phyloP scores from a whole-genome alignment of 805 yeast genomes.

The Debaryomyces maramus region DNA sequence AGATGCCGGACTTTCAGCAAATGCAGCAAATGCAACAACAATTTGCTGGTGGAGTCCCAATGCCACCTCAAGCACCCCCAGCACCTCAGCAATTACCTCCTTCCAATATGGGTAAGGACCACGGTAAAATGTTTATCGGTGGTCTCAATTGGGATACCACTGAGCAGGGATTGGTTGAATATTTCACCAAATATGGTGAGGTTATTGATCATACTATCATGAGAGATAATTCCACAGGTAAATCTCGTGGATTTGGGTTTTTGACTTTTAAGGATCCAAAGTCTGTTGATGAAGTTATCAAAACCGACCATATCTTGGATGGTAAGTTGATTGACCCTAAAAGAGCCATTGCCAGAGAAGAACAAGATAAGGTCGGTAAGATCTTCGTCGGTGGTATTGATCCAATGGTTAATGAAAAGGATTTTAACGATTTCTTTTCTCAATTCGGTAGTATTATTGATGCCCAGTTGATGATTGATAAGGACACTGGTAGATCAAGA shows the following conservation, averaged over 20 bases:
- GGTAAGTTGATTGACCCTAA: conserved; percentile 97
- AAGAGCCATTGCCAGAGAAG: conserved; percentile 95
- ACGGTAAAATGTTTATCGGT: conserved; percentile 92
- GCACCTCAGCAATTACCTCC: conserved; percentile 18
- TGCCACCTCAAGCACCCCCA: conserved; percentile 14
- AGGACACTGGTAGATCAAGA: conserved; percentile 94
- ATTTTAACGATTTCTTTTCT: conserved; percentile 81
- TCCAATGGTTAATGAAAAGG: conserved; percentile 87
- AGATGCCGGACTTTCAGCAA: conserved; percentile 7
- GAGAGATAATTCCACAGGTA: conserved; percentile 85
- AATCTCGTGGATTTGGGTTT: conserved; percentile 94
- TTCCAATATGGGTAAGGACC: conserved; percentile 51
- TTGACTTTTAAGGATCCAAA: conserved; percentile 79
- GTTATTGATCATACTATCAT: conserved; percentile 86
- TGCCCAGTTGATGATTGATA: conserved; percentile 95
- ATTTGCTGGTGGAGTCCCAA: conserved; percentile 1
- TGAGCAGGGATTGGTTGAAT: conserved; percentile 78
- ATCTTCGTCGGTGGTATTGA: conserved; percentile 97
- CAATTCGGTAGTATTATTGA: conserved; percentile 90
- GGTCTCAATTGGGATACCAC: conserved; percentile 98
- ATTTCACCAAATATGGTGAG: conserved; percentile 86
- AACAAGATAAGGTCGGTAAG: conserved; percentile 94
- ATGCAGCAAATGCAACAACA: conserved; percentile 6
- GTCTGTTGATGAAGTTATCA: conserved; percentile 83
- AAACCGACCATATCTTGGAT: conserved; percentile 83